These are phyloP conservation scores for Penicillium arizonense DNA, from an alignment of 495 filamentous ascomycete species.

Conservation along the genomic window DNA sequence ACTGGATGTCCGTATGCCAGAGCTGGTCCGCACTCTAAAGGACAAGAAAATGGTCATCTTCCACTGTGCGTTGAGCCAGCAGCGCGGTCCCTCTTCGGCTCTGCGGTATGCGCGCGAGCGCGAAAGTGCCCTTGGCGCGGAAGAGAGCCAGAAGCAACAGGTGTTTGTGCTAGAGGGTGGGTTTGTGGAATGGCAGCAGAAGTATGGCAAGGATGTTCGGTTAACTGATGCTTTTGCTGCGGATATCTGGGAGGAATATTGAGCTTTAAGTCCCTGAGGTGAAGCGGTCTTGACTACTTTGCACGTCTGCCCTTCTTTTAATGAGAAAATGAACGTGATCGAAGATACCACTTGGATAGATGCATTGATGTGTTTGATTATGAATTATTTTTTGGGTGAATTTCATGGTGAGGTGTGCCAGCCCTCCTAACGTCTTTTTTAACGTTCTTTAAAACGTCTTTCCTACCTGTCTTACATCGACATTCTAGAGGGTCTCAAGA, in stretches of 20 bases:
- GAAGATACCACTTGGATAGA: conserved; percentile 15
- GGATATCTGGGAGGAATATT: conserved; percentile 77
- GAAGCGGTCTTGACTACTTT: neutral
- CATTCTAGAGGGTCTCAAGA: too few species aligned
- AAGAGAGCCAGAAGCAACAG: conserved; percentile 55
- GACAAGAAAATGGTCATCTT: conserved; percentile 86
- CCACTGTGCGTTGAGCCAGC: conserved; percentile 92
- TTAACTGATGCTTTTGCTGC: conserved; percentile 85
- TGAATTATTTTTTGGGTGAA: neutral
- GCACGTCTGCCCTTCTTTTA: conserved; percentile 5
- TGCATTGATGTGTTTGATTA: neutral
- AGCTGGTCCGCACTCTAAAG: conserved; percentile 73
- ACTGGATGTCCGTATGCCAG: conserved; percentile 74
- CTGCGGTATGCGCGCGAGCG: conserved; percentile 45
- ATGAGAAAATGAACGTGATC: conserved; percentile 13
- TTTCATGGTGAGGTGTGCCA: too few species aligned
- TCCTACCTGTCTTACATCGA: too few species aligned
- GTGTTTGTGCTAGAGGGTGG: conserved; percentile 82
- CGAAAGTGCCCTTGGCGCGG: conserved; percentile 28
- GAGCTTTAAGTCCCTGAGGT: conserved; percentile 1
- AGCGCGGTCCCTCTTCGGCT: conserved; percentile 57
- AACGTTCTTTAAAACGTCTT: too few species aligned
- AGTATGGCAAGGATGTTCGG: conserved; percentile 70
- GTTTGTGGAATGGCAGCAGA: conserved; percentile 90
- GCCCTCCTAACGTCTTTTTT: too few species aligned